Percentiles rank a stretch among this genome's conserved stretches.
These are phyloP conservation scores for Syzygium aqueum DNA, from an alignment of 345 rosid genomes.

Conservation along the genomic window DNA sequence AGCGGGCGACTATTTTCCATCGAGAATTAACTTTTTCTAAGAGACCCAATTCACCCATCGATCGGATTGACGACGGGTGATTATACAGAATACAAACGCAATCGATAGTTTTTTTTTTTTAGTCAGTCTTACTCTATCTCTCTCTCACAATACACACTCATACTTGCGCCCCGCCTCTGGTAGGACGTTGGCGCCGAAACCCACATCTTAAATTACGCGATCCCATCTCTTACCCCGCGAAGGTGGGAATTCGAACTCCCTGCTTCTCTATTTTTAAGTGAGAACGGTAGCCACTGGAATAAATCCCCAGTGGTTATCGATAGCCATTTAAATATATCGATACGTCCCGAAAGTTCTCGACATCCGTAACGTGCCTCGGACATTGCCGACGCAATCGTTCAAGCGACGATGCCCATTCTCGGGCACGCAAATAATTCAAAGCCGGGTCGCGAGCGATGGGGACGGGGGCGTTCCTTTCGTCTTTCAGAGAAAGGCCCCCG, in stretches of 20 bases:
- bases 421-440: background rate
- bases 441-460: rapidly evolving
- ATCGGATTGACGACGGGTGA: background rate
- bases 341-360: background rate
- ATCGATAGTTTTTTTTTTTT: too few species aligned
- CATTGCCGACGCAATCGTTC: background rate
- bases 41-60: background rate
- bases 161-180: too few species aligned
- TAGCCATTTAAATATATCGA: background rate
- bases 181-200: too few species aligned
- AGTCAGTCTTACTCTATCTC: too few species aligned
- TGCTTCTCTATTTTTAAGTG: too few species aligned
- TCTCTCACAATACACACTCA: too few species aligned
- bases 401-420: background rate
- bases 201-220: too few species aligned
- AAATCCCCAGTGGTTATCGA: too few species aligned
- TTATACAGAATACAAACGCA: rapidly evolving
- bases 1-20: background rate
- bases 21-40: too few species aligned
- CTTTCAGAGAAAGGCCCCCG: background rate
- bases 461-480: background rate
- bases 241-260: too few species aligned
- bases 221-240: too few species aligned
- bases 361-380: background rate
- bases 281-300: too few species aligned